Base-by-base conservation (phyloP, 208 protist genomes). In the Leishmania guyanensis region DNA sequence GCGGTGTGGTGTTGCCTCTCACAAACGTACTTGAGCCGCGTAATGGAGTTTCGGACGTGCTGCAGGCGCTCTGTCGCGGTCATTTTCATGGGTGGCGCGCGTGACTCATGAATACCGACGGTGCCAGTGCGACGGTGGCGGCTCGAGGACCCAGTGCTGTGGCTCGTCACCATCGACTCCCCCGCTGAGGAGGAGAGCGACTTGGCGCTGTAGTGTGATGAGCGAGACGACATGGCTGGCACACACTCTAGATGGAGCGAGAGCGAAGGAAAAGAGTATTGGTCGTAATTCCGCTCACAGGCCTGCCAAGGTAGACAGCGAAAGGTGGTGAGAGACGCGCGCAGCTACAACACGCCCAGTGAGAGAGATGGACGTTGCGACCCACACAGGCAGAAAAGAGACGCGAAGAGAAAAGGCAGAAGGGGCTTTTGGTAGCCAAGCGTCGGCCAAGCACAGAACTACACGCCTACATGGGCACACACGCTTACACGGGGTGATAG, bases 31-130 rank as follows among this genome's bases (percentile, higher is more conserved):
- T 91, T 85, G 70, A 98, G 86, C 5, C 95, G 92, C 29, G 90
- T 94, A 20, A 96, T 70, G 36, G 91, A 88, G 83, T 93, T 93
- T 43, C 93, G 95, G 33, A 96, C 83, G 33, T 92, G 91, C 76
- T 92, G 83, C 62, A 97, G 88, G 4, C 91, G 86, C 86, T 98
- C 95, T 46, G 80, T 46, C 10, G 89, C 77, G 4, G 87, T 82
- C 95, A 98, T 98, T 74, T 80, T 91, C 78, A 79, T 80, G 36
- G 94, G 92, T 33, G 93, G 87, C 0, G 89, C 77, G 22, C 86
- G 80, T 36, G 84, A 75, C 76, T 91, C 87, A 16, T 82, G 80
- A n/a, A 83, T 65, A 9, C 71, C 73, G 36, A 71, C 65, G 36
- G 80, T 73, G n/a, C 78, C 76, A 22, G 84, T 46, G 75, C 89